These are phyloP conservation scores for Alternaria sp. DNA, from an alignment of 2,329 filamentous ascomycete species.

Conservation along the genomic window DNA sequence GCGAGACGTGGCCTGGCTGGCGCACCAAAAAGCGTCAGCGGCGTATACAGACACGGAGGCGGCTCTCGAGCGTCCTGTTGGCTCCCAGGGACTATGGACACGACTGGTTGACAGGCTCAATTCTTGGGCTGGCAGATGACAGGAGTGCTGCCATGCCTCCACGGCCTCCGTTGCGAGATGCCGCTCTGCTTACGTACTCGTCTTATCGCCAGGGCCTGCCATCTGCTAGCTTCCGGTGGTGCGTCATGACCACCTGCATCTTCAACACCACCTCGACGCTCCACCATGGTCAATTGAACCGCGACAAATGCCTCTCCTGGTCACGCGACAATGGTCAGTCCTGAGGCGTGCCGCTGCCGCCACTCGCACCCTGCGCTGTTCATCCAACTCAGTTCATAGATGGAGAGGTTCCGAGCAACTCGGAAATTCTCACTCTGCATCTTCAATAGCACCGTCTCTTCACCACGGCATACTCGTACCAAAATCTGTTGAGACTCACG, in stretches of 20 bases:
- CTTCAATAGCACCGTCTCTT: neutral
- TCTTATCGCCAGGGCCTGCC: slow-evolving; percentile 1
- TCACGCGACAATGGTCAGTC: slow-evolving; percentile 40
- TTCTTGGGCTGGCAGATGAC: slow-evolving; percentile 27
- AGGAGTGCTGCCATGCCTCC: slow-evolving; percentile 24
- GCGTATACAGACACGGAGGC: slow-evolving; percentile 13
- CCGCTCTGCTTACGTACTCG: slow-evolving; percentile 22
- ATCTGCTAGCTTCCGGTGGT: slow-evolving; percentile 25
- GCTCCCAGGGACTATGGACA: slow-evolving; percentile 7
- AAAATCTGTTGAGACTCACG: slow-evolving; percentile 31
- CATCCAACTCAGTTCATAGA: neutral
- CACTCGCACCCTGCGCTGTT: slow-evolving; percentile 10
- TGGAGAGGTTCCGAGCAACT: neutral
- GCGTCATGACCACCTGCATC: slow-evolving; percentile 14
- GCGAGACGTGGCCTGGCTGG: slow-evolving; percentile 46
- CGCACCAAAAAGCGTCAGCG: slow-evolving; percentile 30
- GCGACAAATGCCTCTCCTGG: slow-evolving; percentile 44
- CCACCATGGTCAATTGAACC: slow-evolving; percentile 38
- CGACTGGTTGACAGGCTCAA: slow-evolving; percentile 17
- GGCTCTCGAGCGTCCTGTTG: slow-evolving; percentile 7
- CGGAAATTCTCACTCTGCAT: neutral
- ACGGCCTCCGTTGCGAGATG: slow-evolving; percentile 23
- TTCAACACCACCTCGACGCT: slow-evolving; percentile 11
- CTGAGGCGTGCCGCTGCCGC: slow-evolving; percentile 27
- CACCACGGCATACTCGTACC: slow-evolving; percentile 44